phyloP scores from a whole-genome alignment of 495 filamentous ascomycete genomes.

The Pseudomonodictys pantanalensis region DNA sequence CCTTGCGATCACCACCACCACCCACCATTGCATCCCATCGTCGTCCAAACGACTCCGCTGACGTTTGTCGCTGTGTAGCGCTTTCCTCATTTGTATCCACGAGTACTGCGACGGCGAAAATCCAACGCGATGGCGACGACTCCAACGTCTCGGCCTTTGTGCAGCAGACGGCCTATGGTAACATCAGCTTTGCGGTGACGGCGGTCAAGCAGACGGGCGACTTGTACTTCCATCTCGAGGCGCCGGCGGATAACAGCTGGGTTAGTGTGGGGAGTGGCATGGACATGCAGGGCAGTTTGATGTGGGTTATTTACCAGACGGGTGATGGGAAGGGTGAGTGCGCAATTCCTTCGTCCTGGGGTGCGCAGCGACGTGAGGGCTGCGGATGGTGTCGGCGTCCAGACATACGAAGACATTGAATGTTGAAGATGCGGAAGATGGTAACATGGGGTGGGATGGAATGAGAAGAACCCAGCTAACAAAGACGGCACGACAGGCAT shows the following conservation, averaged over 20 bases:
- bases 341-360: neutral
- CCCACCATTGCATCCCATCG: too few relatives aligned
- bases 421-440: too few relatives aligned
- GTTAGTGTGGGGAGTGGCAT: conserved; percentile 53
- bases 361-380: neutral
- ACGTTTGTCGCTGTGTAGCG: too few relatives aligned
- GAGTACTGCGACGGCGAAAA: neutral
- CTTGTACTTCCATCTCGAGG: conserved; percentile 50
- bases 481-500: conserved; percentile 41
- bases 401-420: too few relatives aligned
- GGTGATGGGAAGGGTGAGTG: conserved; percentile 40
- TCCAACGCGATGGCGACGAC: neutral
- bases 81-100: neutral
- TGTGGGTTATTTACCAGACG: conserved; percentile 52
- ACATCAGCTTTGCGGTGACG: conserved; percentile 49
- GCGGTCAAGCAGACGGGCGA: conserved; percentile 45
- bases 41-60: too few relatives aligned
- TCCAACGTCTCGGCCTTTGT: conserved; percentile 10
- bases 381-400: too few relatives aligned
- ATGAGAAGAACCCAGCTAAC: too few relatives aligned
- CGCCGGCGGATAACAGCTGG: conserved; percentile 46
- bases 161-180: conserved; percentile 25
- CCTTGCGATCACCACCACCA: too few relatives aligned
- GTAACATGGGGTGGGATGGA: too few relatives aligned
- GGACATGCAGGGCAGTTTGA: conserved; percentile 52